A percentile compares a stretch with the other conserved stretches of the same genome.
Evolutionary conservation across 352 stramenopile genomes (phyloP).

Genomic region (Globisporangium viniferum): DNA sequence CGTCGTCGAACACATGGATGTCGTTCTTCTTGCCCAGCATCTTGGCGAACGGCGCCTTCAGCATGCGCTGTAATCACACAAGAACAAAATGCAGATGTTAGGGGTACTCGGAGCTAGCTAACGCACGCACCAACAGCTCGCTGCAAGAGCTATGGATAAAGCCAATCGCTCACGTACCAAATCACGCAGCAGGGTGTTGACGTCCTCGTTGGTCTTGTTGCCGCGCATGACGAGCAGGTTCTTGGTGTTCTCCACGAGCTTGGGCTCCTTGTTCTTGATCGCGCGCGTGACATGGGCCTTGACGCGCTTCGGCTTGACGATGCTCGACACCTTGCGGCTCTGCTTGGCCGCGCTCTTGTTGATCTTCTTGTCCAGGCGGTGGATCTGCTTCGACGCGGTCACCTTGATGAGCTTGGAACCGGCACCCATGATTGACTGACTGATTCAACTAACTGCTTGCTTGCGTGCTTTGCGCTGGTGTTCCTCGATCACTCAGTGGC

Average conservation of each 20-base stretch:
- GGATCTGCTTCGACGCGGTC: conserved; percentile 64
- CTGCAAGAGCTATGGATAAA: no score
- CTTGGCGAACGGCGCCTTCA: conserved; percentile 86
- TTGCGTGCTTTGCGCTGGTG: background rate
- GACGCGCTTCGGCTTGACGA: conserved; percentile 74
- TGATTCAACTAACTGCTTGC: conserved; percentile 7
- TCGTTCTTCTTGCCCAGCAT: conserved; percentile 94
- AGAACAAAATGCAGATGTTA: background rate
- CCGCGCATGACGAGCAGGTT: conserved; percentile 84
- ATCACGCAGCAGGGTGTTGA: conserved; percentile 81
- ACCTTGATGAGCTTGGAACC: conserved; percentile 67
- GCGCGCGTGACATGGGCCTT: conserved; percentile 80
- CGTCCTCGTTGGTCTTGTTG: conserved; percentile 86
- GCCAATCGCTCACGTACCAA: conserved; percentile 32
- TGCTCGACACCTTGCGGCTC: conserved; percentile 64
- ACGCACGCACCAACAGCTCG: no score
- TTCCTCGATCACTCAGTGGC: conserved; percentile 3
- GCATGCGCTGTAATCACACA: conserved; percentile 48
- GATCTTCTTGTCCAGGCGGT: conserved; percentile 64
- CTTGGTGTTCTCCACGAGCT: conserved; percentile 92
- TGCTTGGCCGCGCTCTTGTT: conserved; percentile 64
- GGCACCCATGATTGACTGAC: conserved; percentile 41
- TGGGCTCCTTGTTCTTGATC: conserved; percentile 88
- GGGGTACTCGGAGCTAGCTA: no score
- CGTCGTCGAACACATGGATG: conserved; percentile 93